These are phyloP conservation scores for Carex parvula DNA, from an alignment of 176 grass and related monocot species.

Conservation along the genomic window DNA sequence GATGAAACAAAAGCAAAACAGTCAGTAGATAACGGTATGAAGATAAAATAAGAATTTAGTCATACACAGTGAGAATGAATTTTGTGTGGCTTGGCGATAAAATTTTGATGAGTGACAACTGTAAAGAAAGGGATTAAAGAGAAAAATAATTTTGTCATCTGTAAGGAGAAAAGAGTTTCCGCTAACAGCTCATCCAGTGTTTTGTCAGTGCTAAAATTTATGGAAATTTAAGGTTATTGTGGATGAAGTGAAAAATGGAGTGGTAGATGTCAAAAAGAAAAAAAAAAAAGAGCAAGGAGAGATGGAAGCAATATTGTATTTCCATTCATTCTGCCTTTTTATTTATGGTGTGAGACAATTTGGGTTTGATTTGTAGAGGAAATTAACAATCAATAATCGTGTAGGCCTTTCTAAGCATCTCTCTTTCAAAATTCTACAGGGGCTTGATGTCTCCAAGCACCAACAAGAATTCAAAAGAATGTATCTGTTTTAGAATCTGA, in stretches of 20 bases:
- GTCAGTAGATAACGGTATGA: neutral
- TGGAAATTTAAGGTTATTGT: neutral
- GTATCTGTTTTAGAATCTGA: too few relatives aligned
- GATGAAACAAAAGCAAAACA: neutral
- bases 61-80: neutral
- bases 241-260: neutral
- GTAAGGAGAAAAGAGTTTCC: neutral
- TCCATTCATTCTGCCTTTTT: neutral
- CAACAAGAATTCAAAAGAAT: too few relatives aligned
- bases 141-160: neutral
- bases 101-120: neutral
- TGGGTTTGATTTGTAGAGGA: neutral
- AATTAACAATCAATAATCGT: too few relatives aligned
- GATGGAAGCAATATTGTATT: neutral
- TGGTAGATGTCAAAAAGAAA: neutral
- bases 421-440: too few relatives aligned
- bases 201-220: neutral
- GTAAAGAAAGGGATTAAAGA: neutral
- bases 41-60: neutral
- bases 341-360: neutral
- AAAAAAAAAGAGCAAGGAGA: neutral
- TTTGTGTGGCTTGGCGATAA: neutral
- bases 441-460: too few relatives aligned
- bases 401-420: too few relatives aligned
- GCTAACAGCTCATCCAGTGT: neutral